phyloP scores from a whole-genome alignment of 106 monocot species.

The Dioscorea dumetorum region DNA sequence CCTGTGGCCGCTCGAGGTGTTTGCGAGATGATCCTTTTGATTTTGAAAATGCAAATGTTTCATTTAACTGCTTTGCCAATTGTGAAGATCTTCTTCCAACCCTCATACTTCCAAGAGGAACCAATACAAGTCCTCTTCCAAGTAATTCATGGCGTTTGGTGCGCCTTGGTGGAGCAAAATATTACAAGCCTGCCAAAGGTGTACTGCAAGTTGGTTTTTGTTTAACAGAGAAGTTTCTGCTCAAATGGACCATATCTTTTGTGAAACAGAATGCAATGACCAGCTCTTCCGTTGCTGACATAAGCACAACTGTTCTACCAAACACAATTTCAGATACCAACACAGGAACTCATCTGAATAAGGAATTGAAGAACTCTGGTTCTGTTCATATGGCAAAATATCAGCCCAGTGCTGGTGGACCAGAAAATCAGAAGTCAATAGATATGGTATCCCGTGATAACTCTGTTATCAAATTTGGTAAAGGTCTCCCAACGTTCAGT shows the following conservation, averaged over 20 bases:
- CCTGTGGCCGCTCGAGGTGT: constrained; percentile 80
- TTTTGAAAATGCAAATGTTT: constrained; percentile 55
- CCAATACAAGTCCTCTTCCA: constrained; percentile 21
- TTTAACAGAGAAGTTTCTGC: constrained; percentile 57
- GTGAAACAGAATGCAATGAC: constrained; percentile 17
- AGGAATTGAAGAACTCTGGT: constrained; percentile 27
- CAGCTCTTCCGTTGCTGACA: constrained; percentile 9
- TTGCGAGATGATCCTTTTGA: constrained; percentile 90
- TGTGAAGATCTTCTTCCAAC: constrained; percentile 72
- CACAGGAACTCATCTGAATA: constrained; percentile 1
- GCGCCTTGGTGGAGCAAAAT: constrained; percentile 70
- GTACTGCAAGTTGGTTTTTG: constrained; percentile 83
- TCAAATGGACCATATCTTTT: constrained; percentile 51
- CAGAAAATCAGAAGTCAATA: constrained; percentile 19
- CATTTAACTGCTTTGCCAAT: constrained; percentile 49
- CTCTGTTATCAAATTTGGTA: constrained; percentile 62
- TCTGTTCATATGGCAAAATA: constrained; percentile 12
- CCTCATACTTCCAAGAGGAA: constrained; percentile 46
- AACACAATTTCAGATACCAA: constrained; percentile 11
- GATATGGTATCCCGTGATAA: constrained; percentile 15
- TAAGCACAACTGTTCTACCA: constrained; percentile 2
- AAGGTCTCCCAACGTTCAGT: constrained; percentile 61
- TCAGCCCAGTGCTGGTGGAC: constrained; percentile 6
- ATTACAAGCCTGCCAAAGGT: constrained; percentile 85
- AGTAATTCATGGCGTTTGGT: constrained; percentile 55